phyloP scores from a whole-genome alignment of 176 grass and related monocot genomes.

The Cenchrus americanus region DNA sequence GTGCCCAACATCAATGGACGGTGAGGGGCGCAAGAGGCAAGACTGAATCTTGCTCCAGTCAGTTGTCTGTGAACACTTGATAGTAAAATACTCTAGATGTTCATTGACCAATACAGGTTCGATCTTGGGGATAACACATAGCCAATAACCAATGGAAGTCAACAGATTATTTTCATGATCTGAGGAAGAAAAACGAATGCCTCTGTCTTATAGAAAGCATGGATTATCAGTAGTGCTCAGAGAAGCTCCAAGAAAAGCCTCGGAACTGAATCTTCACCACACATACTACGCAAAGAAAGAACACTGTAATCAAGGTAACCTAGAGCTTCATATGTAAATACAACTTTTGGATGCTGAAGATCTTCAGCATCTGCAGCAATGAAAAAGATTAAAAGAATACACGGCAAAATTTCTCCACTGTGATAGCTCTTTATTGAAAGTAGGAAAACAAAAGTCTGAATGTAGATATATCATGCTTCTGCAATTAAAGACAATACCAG shows the following conservation, averaged over 20 bases:
- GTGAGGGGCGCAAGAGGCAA: slow-evolving; percentile 19
- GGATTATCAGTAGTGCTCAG: slow-evolving; percentile 13
- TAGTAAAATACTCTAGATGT: slow-evolving; percentile 29
- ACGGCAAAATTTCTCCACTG: slow-evolving; percentile 7
- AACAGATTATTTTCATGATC: slow-evolving; percentile 26
- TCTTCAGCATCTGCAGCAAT: too few relatives aligned
- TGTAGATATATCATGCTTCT: not conserved
- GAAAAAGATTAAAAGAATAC: not conserved
- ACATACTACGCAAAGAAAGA: slow-evolving; percentile 19
- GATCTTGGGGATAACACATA: slow-evolving; percentile 20
- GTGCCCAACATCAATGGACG: slow-evolving; percentile 4
- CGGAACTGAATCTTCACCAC: slow-evolving; percentile 18
- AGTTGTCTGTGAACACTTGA: slow-evolving; percentile 20
- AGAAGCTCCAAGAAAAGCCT: slow-evolving; percentile 1
- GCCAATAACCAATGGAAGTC: slow-evolving; percentile 41
- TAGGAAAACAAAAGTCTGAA: not conserved
- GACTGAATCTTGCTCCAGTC: slow-evolving; percentile 28
- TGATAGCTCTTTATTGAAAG: not conserved
- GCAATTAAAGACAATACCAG: not conserved
- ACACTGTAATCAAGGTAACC: slow-evolving; percentile 6
- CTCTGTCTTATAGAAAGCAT: slow-evolving; percentile 23
- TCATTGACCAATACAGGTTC: slow-evolving; percentile 39
- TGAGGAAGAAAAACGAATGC: slow-evolving; percentile 19
- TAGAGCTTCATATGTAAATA: slow-evolving; percentile 11
- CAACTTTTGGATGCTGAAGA: slow-evolving; percentile 10